phyloP scores from a whole-genome alignment of 768 basidiomycete species.

The Lepiota subincarnata region DNA sequence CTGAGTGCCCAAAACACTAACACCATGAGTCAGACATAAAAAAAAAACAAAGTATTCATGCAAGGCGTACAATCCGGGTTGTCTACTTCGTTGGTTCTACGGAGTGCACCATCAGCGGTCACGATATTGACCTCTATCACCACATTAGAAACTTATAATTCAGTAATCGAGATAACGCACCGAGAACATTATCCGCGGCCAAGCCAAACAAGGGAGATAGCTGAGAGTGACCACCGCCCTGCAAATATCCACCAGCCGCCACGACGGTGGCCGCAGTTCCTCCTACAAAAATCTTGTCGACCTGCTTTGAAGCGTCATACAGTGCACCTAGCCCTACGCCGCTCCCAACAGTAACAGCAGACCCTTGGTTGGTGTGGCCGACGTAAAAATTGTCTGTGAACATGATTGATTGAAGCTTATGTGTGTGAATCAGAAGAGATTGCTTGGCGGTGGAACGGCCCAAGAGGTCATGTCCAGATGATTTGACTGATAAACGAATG shows the following conservation, averaged over 20 bases:
- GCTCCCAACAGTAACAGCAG: slow-evolving; percentile 30
- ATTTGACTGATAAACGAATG: slow-evolving; percentile 32
- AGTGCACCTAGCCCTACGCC: slow-evolving; percentile 44
- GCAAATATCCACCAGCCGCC: slow-evolving; percentile 43
- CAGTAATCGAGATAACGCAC: no score
- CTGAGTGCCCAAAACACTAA: slow-evolving; percentile 39
- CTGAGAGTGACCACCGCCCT: slow-evolving; percentile 43
- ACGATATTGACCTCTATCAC: slow-evolving; percentile 41
- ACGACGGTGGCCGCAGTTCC: slow-evolving; percentile 40
- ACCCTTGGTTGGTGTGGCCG: no score
- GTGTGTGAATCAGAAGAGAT: slow-evolving; percentile 35
- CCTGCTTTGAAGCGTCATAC: slow-evolving; percentile 31
- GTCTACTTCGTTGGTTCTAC: no score
- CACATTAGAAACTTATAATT: slow-evolving; percentile 19
- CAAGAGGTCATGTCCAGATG: slow-evolving; percentile 39
- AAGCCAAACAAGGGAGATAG: slow-evolving; percentile 37
- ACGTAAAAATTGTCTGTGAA: slow-evolving; percentile 22
- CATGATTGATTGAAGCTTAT: slow-evolving; percentile 30
- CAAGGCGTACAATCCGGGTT: no score
- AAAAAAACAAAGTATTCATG: no score
- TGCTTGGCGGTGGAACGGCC: slow-evolving; percentile 40
- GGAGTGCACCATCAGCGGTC: slow-evolving; percentile 26
- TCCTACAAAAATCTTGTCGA: slow-evolving; percentile 41
- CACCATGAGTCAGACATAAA: no score
- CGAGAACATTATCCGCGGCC: slow-evolving; percentile 20